Percentiles rank a stretch among this genome's conserved stretches.
Evolutionary conservation across 1,139 yeast genomes (phyloP).

Genomic region (Geotrichum fermentans): DNA sequence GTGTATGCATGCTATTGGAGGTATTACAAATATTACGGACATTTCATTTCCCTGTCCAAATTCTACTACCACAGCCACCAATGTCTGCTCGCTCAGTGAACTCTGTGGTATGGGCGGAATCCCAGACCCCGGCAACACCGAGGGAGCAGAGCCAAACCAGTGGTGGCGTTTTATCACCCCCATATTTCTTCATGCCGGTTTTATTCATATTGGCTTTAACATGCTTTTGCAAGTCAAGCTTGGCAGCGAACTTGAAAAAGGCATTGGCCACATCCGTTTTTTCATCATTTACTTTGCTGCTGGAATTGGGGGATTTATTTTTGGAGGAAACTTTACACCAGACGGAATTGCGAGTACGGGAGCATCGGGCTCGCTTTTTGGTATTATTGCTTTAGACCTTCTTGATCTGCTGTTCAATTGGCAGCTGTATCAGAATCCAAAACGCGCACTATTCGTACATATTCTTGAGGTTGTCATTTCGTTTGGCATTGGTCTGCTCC

Average conservation of each 20-base stretch:
- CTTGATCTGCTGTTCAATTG: slow-evolving; percentile 53
- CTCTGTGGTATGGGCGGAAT: slow-evolving; percentile 54
- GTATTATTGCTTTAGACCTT: slow-evolving; percentile 60
- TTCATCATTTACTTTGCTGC: slow-evolving; percentile 54
- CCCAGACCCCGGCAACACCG: slow-evolving; percentile 30
- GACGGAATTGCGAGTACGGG: slow-evolving; percentile 68
- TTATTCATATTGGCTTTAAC: slow-evolving; percentile 64
- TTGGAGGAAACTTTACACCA: slow-evolving; percentile 71
- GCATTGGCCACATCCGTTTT: slow-evolving; percentile 55
- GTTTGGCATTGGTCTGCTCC: slow-evolving; percentile 61
- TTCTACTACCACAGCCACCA: slow-evolving; percentile 51
- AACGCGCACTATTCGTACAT: slow-evolving; percentile 45
- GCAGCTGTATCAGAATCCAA: slow-evolving; percentile 44
- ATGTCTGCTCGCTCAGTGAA: slow-evolving; percentile 54
- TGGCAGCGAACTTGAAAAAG: slow-evolving; percentile 60
- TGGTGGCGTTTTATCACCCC: slow-evolving; percentile 71
- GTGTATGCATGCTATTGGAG: slow-evolving; percentile 56
- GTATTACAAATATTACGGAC: slow-evolving; percentile 47
- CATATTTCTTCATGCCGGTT: slow-evolving; percentile 72
- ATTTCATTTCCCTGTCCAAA: slow-evolving; percentile 65
- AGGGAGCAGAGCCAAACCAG: slow-evolving; percentile 43
- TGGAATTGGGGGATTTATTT: slow-evolving; percentile 64
- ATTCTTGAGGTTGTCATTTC: slow-evolving; percentile 56
- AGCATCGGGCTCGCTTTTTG: slow-evolving; percentile 72
- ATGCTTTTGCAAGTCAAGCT: slow-evolving; percentile 55